Evolutionary conservation across 148 eudicot genomes (phyloP), one percentile per base, ranked within the genome.

Genomic region (Fagopyrum esculentum): DNA sequence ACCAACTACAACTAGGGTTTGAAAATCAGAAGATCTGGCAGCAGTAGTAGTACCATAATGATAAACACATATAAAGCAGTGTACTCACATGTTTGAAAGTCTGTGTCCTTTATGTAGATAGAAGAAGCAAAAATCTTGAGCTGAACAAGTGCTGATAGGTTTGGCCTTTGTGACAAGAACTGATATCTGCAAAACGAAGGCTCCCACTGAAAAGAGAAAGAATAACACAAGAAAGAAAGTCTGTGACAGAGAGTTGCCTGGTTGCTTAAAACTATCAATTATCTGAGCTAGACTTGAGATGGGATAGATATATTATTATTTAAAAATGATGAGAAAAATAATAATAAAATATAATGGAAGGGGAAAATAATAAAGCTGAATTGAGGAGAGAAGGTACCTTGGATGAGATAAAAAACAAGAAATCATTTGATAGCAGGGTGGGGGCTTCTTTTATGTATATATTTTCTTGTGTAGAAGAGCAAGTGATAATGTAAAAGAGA

Each of bases 381-480:
- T 6, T 19, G 63, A 57, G 63, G 63, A 29, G 63, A 59, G 64
- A 22, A 49, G 64, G 64, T 59, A 59, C 64, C 64, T 40, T 43
- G 45, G 45, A 64, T 35, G n/a, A 64, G 45, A 64, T 30, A 30
- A 64, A 35, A 64, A 35, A 64, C 7, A 13, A 64, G n/a, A 63
- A 30, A 66, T 66, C 71, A 66, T 66, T 66, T 66, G 71, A 15
- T 66, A 43, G 71, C 71, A 66, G 71, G 71, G 47, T 12, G 71
- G 45, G 47, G n/a, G 71, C 9, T 5, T 43, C 43, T 66, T 12
- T 59, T 19, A 59, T 59, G 22, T 1, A 19, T 6, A 57, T 17
- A 57, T 6, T 26, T 17, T 17, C 6, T 22, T 22, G 61, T 5
- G 61, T n/a, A 17, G 40, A 60, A 26, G 26, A 26, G 13, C 40